phyloP scores from a whole-genome alignment of 2,329 filamentous ascomycete species.

The Alternaria gansuensis region DNA sequence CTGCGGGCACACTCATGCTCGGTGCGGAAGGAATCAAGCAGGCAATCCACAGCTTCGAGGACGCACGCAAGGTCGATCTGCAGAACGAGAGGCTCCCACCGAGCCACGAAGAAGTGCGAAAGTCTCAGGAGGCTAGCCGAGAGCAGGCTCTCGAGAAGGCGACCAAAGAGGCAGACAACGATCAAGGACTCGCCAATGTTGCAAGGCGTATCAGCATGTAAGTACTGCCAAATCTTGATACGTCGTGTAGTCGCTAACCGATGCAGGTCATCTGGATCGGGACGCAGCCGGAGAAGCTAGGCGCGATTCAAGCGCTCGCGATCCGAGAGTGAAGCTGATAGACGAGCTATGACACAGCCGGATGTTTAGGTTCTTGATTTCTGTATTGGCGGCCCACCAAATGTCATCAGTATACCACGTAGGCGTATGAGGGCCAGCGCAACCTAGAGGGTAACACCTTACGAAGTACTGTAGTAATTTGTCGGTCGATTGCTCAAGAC shows the following conservation, averaged over 20 bases:
- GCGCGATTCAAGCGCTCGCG: conserved; percentile 32
- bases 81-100: conserved; percentile 96
- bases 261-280: conserved; percentile 54
- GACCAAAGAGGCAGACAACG: conserved; percentile 87
- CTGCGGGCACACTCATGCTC: conserved; percentile 95
- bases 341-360: conserved; percentile 11
- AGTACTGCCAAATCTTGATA: conserved; percentile 55
- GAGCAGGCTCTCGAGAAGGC: conserved; percentile 86
- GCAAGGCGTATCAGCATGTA: conserved; percentile 96
- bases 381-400: conserved; percentile 33
- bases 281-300: conserved; percentile 48
- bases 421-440: conserved; percentile 41
- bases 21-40: conserved; percentile 99
- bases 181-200: conserved; percentile 83
- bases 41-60: conserved; percentile 95
- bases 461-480: conserved; percentile 45
- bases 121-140: conserved; percentile 81
- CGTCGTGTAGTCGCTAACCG: conserved; percentile 25
- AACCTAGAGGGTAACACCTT: conserved; percentile 42
- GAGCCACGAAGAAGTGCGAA: conserved; percentile 87
- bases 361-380: conserved; percentile 27
- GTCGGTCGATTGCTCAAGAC: conserved; percentile 31
- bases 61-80: conserved; percentile 93
- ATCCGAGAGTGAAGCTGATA: conserved; percentile 24
- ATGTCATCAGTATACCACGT: conserved; percentile 39